Base-by-base conservation (phyloP, 208 protist species). In the Trypanosoma scelopori region DNA sequence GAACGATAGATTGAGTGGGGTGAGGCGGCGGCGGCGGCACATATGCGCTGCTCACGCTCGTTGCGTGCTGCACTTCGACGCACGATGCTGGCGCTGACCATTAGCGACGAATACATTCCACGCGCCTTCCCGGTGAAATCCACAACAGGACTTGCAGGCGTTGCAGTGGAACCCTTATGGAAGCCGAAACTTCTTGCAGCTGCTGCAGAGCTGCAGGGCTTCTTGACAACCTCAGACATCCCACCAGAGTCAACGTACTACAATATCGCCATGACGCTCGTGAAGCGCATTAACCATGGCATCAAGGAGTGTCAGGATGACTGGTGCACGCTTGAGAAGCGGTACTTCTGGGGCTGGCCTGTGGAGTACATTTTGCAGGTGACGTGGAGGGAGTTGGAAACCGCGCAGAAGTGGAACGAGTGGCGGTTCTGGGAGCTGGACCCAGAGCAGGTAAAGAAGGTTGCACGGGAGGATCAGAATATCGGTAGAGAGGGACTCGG, bases 331-430 rank as follows among this genome's bases (percentile, higher is more conserved):
- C 56, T 96, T 55, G 87, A 96, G 71, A 93, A 94, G 80, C 89
- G 88, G 55, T 96, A 85, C 65, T 96, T 96, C 60, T 96, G 91
- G 87, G 91, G 87, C 5, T 96, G 87, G 91, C 91, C 91, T 27
- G 91, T 96, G 32, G 87, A 96, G 80, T 90, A 96, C 67, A 94
- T 96, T 41, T 66, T 96, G 15, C 91, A 96, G 68, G 84, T 96
- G 45, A 96, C 90, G 16, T 96, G 90, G 87, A 78, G 90, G 16
- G 87, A 96, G 85, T 61, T 96, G 56, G 87, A 96, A 70, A 96
- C 90, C 56, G 91, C 91, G 45, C 91, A 96, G 68, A 93, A 94
- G 82, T 96, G 91, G 91, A 96, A 96, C 35, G 91, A 96, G 75
- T 96, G 87, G 87, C 87, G 87, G 48, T 89, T 96, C 66, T 96